Conservation (phyloP, 176 grass and related monocot species). For the Saccharum officinarum region DNA sequence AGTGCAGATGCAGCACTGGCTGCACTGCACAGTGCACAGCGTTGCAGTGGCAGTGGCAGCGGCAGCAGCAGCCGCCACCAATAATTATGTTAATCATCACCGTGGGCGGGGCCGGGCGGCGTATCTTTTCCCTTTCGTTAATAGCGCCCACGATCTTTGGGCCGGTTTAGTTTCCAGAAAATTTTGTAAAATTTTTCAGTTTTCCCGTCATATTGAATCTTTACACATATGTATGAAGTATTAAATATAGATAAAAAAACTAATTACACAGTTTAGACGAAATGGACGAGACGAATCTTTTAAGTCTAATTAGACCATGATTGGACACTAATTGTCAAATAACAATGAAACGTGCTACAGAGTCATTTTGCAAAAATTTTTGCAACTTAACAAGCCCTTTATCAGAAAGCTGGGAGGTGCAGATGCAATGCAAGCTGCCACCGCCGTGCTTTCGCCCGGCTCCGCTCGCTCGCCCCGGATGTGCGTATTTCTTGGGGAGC, state of each 20-base stretch:
- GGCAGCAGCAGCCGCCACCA: not conserved
- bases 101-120: conserved; percentile 24
- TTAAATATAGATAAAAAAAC: no score
- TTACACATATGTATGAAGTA: no score
- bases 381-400: no score
- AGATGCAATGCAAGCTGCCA: not conserved
- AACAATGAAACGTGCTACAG: no score
- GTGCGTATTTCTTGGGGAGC: conserved; percentile 31
- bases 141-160: conserved; percentile 46
- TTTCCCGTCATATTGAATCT: no score
- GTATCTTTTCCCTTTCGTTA: conserved; percentile 57
- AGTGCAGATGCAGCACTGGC: not conserved
- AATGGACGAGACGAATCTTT: no score
- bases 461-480: not conserved
- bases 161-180: no score
- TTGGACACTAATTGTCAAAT: no score
- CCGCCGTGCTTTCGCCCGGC: not conserved
- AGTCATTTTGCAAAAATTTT: no score
- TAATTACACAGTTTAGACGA: no score
- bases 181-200: no score
- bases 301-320: no score
- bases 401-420: conserved; percentile 38
- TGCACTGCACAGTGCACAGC: not conserved
- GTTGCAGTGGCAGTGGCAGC: not conserved
- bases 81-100: conserved; percentile 79